These are phyloP conservation scores for Metschnikowia anglica DNA, from an alignment of 805 yeast genomes.

Conservation along the genomic window DNA sequence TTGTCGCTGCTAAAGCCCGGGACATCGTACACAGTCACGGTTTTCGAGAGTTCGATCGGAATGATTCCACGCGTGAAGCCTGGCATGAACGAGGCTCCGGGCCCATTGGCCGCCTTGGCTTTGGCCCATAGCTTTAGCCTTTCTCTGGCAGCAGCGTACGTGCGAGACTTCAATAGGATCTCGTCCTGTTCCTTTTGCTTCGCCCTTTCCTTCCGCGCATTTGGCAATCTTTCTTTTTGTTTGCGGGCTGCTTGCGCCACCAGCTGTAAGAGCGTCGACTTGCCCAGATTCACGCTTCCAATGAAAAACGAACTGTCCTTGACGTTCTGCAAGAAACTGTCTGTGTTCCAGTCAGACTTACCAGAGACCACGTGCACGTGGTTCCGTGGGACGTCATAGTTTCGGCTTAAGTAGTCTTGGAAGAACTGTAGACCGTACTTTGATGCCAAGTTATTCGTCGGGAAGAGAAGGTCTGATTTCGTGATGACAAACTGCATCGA, in stretches of 20 bases:
- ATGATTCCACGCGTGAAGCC: conserved; percentile 65
- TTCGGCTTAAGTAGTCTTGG: conserved; percentile 35
- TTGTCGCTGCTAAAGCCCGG: conserved; percentile 42
- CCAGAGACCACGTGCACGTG: conserved; percentile 54
- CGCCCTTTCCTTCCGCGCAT: conserved; percentile 14
- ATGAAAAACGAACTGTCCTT: conserved; percentile 48
- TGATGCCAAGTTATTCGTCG: conserved; percentile 26
- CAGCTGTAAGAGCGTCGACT: conserved; percentile 57
- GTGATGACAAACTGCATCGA: conserved; percentile 43
- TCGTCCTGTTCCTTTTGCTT: conserved; percentile 10
- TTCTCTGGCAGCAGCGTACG: conserved; percentile 11
- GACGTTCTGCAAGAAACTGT: conserved; percentile 37
- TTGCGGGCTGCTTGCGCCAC: conserved; percentile 30
- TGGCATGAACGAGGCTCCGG: conserved; percentile 56
- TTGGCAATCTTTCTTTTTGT: conserved; percentile 13
- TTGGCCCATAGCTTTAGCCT: conserved; percentile 9
- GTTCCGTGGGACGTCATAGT: conserved; percentile 32
- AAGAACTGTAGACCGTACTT: conserved; percentile 31
- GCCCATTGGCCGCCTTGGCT: conserved; percentile 38
- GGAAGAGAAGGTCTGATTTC: conserved; percentile 45
- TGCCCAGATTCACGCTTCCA: conserved; percentile 72
- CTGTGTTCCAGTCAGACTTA: conserved; percentile 51
- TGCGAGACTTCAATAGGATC: conserved; percentile 1
- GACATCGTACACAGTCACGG: conserved; percentile 40
- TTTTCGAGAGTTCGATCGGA: conserved; percentile 29